A percentile compares a stretch with the other conserved stretches of the same genome.
These are phyloP conservation scores for Grosmannia serpens DNA, from an alignment of 2,329 filamentous ascomycete genomes.

Conservation along the genomic window DNA sequence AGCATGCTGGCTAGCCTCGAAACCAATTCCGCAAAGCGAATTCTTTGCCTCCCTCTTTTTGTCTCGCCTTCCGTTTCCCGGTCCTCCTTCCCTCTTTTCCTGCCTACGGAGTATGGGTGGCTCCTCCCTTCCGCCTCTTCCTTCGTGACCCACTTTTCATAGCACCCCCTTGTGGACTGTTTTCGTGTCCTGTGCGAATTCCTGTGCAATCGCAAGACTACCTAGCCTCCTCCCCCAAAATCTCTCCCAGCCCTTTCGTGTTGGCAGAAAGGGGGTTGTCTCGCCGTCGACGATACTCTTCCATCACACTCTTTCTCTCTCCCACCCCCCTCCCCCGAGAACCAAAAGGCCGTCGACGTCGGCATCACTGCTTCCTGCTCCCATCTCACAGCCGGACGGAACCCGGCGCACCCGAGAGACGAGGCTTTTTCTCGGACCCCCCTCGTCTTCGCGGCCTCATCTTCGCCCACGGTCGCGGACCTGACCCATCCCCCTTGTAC, in stretches of 20 bases:
- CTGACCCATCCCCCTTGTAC: neutral
- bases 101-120: neutral
- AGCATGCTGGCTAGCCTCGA: neutral
- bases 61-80: neutral
- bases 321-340: neutral
- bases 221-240: neutral
- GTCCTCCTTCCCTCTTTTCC: neutral
- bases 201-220: neutral
- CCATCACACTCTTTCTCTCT: neutral
- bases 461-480: neutral
- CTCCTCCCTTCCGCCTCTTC: neutral
- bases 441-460: neutral
- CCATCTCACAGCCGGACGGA: neutral
- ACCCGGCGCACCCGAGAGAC: conserved; percentile 1
- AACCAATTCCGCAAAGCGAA: neutral
- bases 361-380: neutral
- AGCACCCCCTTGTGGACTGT: neutral
- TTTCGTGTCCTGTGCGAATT: conserved; percentile 3
- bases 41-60: neutral
- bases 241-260: conserved; percentile 2
- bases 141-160: neutral
- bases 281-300: neutral
- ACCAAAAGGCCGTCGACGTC: neutral
- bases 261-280: conserved; percentile 1
- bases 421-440: neutral